Conservation (phyloP, 352 stramenopile species). For the Phytopythium vexans region DNA sequence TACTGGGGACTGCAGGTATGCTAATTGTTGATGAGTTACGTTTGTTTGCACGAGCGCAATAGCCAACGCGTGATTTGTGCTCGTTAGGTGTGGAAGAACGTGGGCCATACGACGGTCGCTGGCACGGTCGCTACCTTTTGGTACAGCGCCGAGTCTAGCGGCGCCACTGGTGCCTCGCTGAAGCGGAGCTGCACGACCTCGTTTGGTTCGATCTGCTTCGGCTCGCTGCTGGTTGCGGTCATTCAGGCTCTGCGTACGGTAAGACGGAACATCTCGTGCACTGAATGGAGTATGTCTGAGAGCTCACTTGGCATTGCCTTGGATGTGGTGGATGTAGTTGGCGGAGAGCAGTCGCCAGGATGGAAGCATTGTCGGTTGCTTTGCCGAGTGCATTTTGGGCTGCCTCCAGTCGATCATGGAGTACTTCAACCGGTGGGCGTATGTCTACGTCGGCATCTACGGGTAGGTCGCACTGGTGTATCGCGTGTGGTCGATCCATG, state of each 20-base stretch:
- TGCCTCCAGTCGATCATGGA: slow-evolving; percentile 86
- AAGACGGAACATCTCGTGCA: slow-evolving; percentile 6
- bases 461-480: slow-evolving; percentile 16
- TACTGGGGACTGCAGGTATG: slow-evolving; percentile 91
- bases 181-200: slow-evolving; percentile 87
- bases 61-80: not conserved
- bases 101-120: slow-evolving; percentile 90
- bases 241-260: slow-evolving; percentile 86
- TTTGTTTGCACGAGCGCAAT: not conserved
- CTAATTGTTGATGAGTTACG: slow-evolving; percentile 9
- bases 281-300: not conserved
- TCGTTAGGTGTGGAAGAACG: slow-evolving; percentile 84
- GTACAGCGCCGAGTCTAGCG: slow-evolving; percentile 86
- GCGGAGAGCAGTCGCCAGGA: slow-evolving; percentile 70
- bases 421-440: slow-evolving; percentile 94
- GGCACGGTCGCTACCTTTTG: slow-evolving; percentile 95
- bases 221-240: slow-evolving; percentile 92
- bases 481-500: not conserved
- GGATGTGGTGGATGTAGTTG: slow-evolving; percentile 25
- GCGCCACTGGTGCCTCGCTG: slow-evolving; percentile 83
- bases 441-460: slow-evolving; percentile 93
- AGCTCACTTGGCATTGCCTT: no score
- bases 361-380: slow-evolving; percentile 64
- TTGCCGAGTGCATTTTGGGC: slow-evolving; percentile 81
- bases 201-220: slow-evolving; percentile 95